Percentiles rank a stretch among this genome's conserved stretches.
These are phyloP conservation scores for Leersia perrieri DNA, from an alignment of 176 grass and related monocot genomes.

Conservation along the genomic window DNA sequence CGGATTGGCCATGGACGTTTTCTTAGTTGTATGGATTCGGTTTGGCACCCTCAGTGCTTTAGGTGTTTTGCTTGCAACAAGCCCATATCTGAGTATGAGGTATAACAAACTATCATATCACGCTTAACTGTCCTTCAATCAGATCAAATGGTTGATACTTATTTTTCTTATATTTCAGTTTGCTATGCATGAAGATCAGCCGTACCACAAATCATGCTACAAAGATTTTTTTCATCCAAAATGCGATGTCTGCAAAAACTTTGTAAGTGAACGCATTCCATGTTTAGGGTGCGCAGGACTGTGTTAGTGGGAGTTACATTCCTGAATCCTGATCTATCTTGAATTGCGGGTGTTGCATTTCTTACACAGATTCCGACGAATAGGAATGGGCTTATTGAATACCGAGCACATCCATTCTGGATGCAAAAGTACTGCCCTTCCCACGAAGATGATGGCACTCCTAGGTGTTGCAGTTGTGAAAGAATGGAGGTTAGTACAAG, in stretches of 20 bases:
- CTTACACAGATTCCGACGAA: slow-evolving; percentile 78
- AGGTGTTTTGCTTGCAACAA: slow-evolving; percentile 79
- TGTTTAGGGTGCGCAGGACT: slow-evolving; percentile 11
- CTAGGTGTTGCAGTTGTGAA: slow-evolving; percentile 96
- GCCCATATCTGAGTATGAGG: slow-evolving; percentile 89
- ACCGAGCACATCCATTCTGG: slow-evolving; percentile 94
- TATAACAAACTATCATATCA: slow-evolving; percentile 32
- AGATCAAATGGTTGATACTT: slow-evolving; percentile 17
- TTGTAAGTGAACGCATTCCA: slow-evolving; percentile 49
- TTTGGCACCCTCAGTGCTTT: slow-evolving; percentile 96
- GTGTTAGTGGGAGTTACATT: slow-evolving; percentile 12
- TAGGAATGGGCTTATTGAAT: slow-evolving; percentile 71
- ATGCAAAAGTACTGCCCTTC: slow-evolving; percentile 87
- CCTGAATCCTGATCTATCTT: slow-evolving; percentile 1
- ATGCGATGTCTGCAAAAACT: slow-evolving; percentile 83
- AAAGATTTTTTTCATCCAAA: slow-evolving; percentile 84
- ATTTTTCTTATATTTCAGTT: slow-evolving; percentile 53
- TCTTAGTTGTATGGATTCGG: slow-evolving; percentile 72
- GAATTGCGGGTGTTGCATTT: slow-evolving; percentile 13
- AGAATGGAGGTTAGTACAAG: slow-evolving; percentile 75
- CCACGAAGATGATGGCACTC: slow-evolving; percentile 86
- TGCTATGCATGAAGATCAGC: slow-evolving; percentile 69
- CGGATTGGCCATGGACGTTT: slow-evolving; percentile 68
- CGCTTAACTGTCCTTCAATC: background rate
- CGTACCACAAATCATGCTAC: slow-evolving; percentile 83